These are phyloP conservation scores for Spiraea crenata DNA, from an alignment of 331 rosid genomes.

Conservation along the genomic window DNA sequence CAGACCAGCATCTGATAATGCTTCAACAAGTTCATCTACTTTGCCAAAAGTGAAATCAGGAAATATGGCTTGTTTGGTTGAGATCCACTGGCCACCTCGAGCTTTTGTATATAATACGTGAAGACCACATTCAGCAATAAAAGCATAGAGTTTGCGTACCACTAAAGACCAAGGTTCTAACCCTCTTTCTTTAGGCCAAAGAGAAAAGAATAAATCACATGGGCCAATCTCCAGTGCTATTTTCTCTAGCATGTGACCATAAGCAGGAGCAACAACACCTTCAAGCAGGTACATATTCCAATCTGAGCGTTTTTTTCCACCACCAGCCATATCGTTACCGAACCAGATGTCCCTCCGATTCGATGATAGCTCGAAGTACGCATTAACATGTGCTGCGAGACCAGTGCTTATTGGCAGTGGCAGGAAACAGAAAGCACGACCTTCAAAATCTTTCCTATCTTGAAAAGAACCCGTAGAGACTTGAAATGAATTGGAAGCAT, in stretches of 20 bases:
- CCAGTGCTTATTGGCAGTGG: constrained; percentile 89
- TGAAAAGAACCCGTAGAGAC: constrained; percentile 45
- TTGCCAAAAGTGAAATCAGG: constrained; percentile 85
- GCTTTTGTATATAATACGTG: constrained; percentile 81
- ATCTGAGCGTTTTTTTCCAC: constrained; percentile 95
- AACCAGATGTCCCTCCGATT: constrained; percentile 99
- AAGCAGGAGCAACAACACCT: constrained; percentile 93
- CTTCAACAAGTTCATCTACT: constrained; percentile 63
- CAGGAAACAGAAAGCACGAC: constrained; percentile 94
- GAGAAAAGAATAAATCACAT: constrained; percentile 77
- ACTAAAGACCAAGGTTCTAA: constrained; percentile 91
- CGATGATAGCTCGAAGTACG: constrained; percentile 94
- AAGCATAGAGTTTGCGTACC: constrained; percentile 63
- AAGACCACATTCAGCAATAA: constrained; percentile 69
- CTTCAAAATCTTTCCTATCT: constrained; percentile 57
- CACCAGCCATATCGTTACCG: constrained; percentile 97
- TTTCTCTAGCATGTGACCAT: constrained; percentile 87
- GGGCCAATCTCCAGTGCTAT: constrained; percentile 85
- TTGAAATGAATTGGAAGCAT: constrained; percentile 48
- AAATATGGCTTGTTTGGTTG: constrained; percentile 83
- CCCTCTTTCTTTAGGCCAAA: constrained; percentile 79
- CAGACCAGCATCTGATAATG: constrained; percentile 72
- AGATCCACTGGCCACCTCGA: constrained; percentile 95
- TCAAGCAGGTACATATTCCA: constrained; percentile 96
- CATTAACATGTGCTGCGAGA: constrained; percentile 92